Base-by-base conservation (phyloP, 352 stramenopile species). In the Globisporangium perplexum region DNA sequence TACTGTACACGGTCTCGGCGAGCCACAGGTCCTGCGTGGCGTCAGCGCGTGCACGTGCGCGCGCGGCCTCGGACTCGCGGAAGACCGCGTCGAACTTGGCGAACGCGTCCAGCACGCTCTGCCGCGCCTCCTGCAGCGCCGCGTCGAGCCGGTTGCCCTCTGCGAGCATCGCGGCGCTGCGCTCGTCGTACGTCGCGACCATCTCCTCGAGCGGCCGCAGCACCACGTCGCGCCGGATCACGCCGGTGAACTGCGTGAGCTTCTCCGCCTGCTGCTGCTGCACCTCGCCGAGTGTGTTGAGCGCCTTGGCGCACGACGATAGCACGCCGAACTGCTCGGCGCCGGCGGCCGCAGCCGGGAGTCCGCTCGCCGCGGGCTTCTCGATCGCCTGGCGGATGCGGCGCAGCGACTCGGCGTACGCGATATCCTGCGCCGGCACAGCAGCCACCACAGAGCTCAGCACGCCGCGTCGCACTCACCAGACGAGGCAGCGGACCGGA, bases 251-350 rank as follows among this genome's bases (percentile, higher is more conserved):
- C 54, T 89, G 80, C 50, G 82, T 63, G 23, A 91, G 46, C 62
- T 93, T 93, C 22, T 93, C 80, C 10, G 74, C 74, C 18, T 90
- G 52, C 64, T 90, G 76, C 59, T 90, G 78, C 66, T 93, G 83
- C 28, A 82, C 70, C 57, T 93, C 78, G 12, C 73, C 79, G 10
- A 88, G 52, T 1, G 67, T 68, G 52, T 82, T 74, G 15, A 93
- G 55, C 20, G 79, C 78, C 47, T 83, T 86, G 18, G 72, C 62
- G 24, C 78, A 77, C 0, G 81, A 86, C 30, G 76, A 85, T 57
- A 70, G 61, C 12, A 44, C 15, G 35, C 53, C 55, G 2, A 55
- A 50, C 10, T 50, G 46, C 15, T 49, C 59, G 15, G 14, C 14
- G 39, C 14, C 26, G 5, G 12, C 38, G n/a, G 4, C n/a, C 12